These are phyloP conservation scores for Cladophialophora exuberans DNA, from an alignment of 2,329 filamentous ascomycete species.

Conservation along the genomic window DNA sequence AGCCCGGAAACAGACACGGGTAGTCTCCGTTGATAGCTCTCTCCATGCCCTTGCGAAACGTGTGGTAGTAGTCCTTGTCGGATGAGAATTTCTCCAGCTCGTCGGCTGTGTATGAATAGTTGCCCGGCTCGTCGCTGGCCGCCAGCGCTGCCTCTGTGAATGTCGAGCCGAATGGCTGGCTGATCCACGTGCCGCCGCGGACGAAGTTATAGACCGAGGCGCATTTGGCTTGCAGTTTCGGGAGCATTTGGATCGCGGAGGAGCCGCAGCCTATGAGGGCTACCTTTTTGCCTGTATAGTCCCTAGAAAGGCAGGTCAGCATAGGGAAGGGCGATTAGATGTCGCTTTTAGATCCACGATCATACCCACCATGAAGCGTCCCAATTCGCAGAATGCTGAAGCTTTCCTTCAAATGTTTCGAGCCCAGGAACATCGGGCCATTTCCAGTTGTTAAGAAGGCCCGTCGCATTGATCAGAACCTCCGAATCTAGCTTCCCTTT, in stretches of 20 bases:
- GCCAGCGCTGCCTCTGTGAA: not conserved
- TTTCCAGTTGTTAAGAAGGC: not conserved
- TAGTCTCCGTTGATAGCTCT: constrained; percentile 49
- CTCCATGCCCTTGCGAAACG: constrained; percentile 49
- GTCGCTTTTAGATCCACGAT: not conserved
- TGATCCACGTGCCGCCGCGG: constrained; percentile 36
- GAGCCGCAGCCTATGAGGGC: constrained; percentile 24
- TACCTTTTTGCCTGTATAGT: constrained; percentile 15
- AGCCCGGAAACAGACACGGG: too few species aligned
- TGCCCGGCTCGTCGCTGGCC: not conserved
- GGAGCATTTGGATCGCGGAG: constrained; percentile 22
- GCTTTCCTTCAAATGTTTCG: constrained; percentile 46
- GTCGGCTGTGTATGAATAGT: constrained; percentile 15
- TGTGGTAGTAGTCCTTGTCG: constrained; percentile 46
- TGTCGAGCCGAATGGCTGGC: not conserved
- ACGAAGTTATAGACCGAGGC: constrained; percentile 35
- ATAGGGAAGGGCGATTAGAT: too few species aligned
- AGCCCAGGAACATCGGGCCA: not conserved
- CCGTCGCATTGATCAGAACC: not conserved
- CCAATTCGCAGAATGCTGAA: constrained; percentile 51
- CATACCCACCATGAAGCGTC: constrained; percentile 38
- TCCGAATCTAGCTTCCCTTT: too few species aligned
- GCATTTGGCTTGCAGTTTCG: constrained; percentile 37
- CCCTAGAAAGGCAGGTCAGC: too few species aligned
- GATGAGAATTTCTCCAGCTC: constrained; percentile 40